A percentile compares a stretch with the other conserved stretches of the same genome.
phyloP scores from a whole-genome alignment of 345 rosid species.

The Eucalyptus regnans region DNA sequence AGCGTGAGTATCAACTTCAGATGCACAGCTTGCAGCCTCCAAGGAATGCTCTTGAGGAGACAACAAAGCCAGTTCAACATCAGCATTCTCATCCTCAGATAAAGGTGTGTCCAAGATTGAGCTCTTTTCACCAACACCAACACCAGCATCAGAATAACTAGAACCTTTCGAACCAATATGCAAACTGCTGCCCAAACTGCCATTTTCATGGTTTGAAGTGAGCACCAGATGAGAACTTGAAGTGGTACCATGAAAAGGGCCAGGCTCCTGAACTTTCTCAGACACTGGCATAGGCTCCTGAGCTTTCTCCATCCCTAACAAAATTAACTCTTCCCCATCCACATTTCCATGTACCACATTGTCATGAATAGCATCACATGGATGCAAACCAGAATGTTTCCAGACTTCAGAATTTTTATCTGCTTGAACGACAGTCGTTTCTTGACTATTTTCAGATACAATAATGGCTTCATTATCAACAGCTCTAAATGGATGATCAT shows the following conservation, averaged over 20 bases:
- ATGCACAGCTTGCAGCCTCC: background rate
- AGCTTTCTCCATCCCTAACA: constrained; percentile 11
- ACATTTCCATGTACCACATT: constrained; percentile 2
- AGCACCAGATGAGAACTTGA: background rate
- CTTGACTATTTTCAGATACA: background rate
- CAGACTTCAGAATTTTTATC: background rate
- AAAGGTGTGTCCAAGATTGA: background rate
- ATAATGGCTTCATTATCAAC: background rate
- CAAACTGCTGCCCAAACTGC: background rate
- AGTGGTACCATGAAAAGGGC: background rate
- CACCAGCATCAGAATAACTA: background rate
- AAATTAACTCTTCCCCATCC: constrained; percentile 42
- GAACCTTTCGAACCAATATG: background rate
- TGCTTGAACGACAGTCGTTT: background rate
- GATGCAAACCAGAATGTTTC: background rate
- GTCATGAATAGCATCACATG: background rate
- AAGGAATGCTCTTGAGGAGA: background rate
- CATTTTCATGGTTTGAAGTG: background rate
- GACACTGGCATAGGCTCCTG: background rate
- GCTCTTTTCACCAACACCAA: background rate
- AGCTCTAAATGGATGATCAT: background rate
- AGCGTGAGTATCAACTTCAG: background rate
- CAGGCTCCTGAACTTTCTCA: background rate
- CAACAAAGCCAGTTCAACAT: background rate
- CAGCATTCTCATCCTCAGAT: background rate